Evolutionary conservation across 495 filamentous ascomycete species (phyloP).

Genomic region (Penicillium flavigenum): DNA sequence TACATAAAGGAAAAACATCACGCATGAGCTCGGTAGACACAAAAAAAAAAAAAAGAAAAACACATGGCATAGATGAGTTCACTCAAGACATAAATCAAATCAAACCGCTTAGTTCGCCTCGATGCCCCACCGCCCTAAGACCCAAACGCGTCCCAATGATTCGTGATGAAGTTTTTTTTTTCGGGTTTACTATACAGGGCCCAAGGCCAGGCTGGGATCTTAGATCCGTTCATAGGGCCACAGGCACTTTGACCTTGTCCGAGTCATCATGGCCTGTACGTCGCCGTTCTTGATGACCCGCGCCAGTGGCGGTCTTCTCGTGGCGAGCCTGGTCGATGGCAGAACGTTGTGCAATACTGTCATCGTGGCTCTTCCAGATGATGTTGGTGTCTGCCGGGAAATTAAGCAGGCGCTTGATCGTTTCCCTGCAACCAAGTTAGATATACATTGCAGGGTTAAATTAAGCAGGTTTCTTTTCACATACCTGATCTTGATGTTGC

Average conservation of each 20-base stretch:
- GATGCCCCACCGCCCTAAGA: conserved; percentile 41
- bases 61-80: conserved; percentile 24
- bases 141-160: conserved; percentile 48
- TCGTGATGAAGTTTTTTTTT: conserved; percentile 35
- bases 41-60: conserved; percentile 20
- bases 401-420: conserved; percentile 80
- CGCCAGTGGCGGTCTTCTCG: conserved; percentile 57
- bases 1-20: conserved; percentile 24
- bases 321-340: conserved; percentile 80
- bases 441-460: not conserved
- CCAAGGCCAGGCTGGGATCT: conserved; percentile 31
- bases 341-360: conserved; percentile 76
- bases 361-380: conserved; percentile 88
- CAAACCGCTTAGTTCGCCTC: conserved; percentile 48
- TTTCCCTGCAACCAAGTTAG: conserved; percentile 61
- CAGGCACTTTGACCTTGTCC: conserved; percentile 44
- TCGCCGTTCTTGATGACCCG: conserved; percentile 41
- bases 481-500: conserved; percentile 96
- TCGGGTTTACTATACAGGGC: conserved; percentile 50
- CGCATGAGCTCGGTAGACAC: conserved; percentile 24
- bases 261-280: conserved; percentile 49
- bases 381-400: conserved; percentile 88
- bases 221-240: conserved; percentile 32
- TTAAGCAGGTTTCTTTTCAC: conserved; percentile 17
- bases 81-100: conserved; percentile 37